Base-by-base conservation (phyloP, 345 rosid species). In the Hevea brasiliensis region DNA sequence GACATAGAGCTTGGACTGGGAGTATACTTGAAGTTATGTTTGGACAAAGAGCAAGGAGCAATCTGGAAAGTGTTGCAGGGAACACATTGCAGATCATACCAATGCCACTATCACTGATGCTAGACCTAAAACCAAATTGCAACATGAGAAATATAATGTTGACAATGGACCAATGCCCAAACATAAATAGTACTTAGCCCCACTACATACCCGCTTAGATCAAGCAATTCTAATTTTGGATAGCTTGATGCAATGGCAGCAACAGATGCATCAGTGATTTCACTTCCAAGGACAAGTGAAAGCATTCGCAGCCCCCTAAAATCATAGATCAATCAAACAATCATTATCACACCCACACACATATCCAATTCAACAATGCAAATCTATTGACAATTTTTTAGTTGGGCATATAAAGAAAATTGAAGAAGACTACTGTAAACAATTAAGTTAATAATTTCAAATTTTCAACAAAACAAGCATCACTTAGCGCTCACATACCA, bases 11-110 rank as follows among this genome's bases (percentile, higher is more conserved):
- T 12, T 59, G 70, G 82, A 76, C 21, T 64, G 60, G 80, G 45
- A 78, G 66, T 51, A 85, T 96, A 93, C 99, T 96, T 85, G 98
- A 91, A 74, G 98, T 91, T 77, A 96, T 88, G 86, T 93, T 91
- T 45, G 98, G 98, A 83, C 99, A 96, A 72, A 88, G 89, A 62
- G 99, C 99, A 62, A 96, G 88, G 45, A 96, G 92, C 71, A 96
- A 86, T 77, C 87, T 89, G 66, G 93, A 85, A 69, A 96, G 80
- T 27, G 98, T 89, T 74, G 81, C 87, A 21, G 97, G 93, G 56
- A 91, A 86, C 61, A 89, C 89, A 77, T 96, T 94, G 86, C 98
- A 96, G 70, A 96, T 91, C 92, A 96, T 96, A 76, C 98, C 97
- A 10, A 96, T 91, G 78, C 98, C 99, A 70, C 93, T 86, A 78